Evolutionary conservation across 2,329 filamentous ascomycete genomes (phyloP), one percentile per base, ranked within the genome.

Genomic region (Mariannaea elegans): DNA sequence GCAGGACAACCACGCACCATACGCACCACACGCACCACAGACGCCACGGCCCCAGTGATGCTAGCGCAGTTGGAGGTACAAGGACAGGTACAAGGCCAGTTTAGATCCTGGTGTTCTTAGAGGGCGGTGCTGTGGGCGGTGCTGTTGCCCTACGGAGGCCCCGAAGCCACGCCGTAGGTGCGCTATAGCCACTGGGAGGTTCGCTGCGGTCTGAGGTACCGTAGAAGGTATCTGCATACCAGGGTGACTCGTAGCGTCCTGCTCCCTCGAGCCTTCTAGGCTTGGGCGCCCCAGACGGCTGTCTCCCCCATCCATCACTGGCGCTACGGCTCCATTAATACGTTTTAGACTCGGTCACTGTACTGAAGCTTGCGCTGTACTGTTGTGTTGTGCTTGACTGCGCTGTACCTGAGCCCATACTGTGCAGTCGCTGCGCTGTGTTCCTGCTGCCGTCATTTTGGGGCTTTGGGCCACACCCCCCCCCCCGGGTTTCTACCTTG

Each of bases 11-110:
- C 50, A 69, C 32, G 64, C 64, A n/a, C n/a, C n/a, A n/a, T n/a
- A n/a, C n/a, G n/a, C n/a, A 66, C 49, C 62, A 70, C 65, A 56
- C 64, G 63, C 66, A 68, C 68, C 61, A 70, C 65, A 62, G 21
- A 59, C 64, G 66, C 68, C 66, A 70, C 67, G 59, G 58, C 53
- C 64, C 67, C 68, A 63, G 64, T 57, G 53, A 63, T 61, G 60
- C 66, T 71, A 71, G 61, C 56, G 53, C 60, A 38, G 49, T 52
- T 36, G 29, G 41, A 24, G 19, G 52, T 60, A 63, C 61, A 18
- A 39, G 16, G 18, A 18, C 23, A 24, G 59, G 54, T 57, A 57
- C 58, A 51, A 46, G 44, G 6, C 59, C 16, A 49, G 49, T 12
- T 38, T 36, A 18, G 21, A 50, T 31, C 49, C 45, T 23, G 45